Percentiles rank a stretch among this genome's conserved stretches.
phyloP scores from a whole-genome alignment of 768 basidiomycete genomes.

The Boletellus ananas region DNA sequence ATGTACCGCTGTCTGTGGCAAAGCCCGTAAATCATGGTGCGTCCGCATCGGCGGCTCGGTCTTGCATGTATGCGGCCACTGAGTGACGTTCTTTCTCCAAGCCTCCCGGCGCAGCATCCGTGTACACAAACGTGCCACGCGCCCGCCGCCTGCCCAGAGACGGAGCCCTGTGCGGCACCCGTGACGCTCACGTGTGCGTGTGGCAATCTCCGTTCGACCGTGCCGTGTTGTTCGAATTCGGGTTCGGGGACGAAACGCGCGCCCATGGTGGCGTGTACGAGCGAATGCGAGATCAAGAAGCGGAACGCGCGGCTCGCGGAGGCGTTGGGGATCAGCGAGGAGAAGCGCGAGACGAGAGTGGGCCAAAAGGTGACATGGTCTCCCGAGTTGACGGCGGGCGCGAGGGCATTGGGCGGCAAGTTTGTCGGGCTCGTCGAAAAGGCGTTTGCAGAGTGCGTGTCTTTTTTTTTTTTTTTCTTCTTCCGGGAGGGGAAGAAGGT shows the following conservation, averaged over 20 bases:
- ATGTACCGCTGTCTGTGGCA: slow-evolving; percentile 79
- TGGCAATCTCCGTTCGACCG: slow-evolving; percentile 71
- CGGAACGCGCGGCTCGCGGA: slow-evolving; percentile 87
- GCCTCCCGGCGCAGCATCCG: slow-evolving; percentile 68
- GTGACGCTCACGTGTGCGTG: slow-evolving; percentile 77
- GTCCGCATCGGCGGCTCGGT: slow-evolving; percentile 19
- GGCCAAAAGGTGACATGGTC: slow-evolving; percentile 46
- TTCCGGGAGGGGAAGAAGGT: too few relatives aligned
- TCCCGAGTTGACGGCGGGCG: slow-evolving; percentile 61
- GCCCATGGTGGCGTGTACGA: slow-evolving; percentile 60
- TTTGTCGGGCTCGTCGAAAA: slow-evolving; percentile 76
- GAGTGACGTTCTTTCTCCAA: slow-evolving; percentile 20
- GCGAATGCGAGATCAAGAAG: slow-evolving; percentile 80
- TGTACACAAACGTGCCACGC: slow-evolving; percentile 84
- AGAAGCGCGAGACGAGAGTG: slow-evolving; percentile 36
- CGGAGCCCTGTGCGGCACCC: slow-evolving; percentile 66
- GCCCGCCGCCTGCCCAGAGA: slow-evolving; percentile 79
- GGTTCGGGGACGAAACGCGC: slow-evolving; percentile 40
- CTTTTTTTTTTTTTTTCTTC: slow-evolving; percentile 1
- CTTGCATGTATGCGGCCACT: neutral
- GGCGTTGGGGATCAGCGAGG: slow-evolving; percentile 78
- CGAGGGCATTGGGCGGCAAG: slow-evolving; percentile 43
- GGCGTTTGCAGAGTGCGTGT: slow-evolving; percentile 72
- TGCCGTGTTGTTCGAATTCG: slow-evolving; percentile 44
- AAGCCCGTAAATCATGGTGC: slow-evolving; percentile 80